Evolutionary conservation across 352 stramenopile genomes (phyloP), one percentile per base, ranked within the genome.

Genomic region (Phytopythium delawarense): DNA sequence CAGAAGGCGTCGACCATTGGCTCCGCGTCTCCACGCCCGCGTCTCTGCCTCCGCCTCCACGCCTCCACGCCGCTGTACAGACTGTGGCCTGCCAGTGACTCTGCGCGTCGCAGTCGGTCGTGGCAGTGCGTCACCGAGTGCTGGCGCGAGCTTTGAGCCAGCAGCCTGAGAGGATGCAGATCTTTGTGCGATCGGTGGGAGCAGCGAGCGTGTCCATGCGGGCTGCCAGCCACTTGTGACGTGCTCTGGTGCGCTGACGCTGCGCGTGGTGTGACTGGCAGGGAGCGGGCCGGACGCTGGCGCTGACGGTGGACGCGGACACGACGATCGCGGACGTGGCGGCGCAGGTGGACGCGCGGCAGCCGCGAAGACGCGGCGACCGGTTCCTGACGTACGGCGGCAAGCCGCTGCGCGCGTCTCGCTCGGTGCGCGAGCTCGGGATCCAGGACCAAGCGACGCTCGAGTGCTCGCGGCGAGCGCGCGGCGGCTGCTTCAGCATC

Each of bases 381-480:
- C 63, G 69, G 49, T 90, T 87, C 59, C 61, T 90, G 6, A 72
- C 76, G 45, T 90, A 88, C 58, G 80, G 80, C 16, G 83, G 83
- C 3, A 77, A 84, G 59, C 83, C 83, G 32, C 52, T 92, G 59
- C 79, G 75, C 2, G 55, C 65, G 16, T 66, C 78, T 21, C 65
- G 71, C n/a, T 75, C 73, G 51, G 53, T 90, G 28, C 57, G 30
- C 7, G 83, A 92, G 48, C 89, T 90, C 39, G 79, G 72, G n/a
- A 82, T 92, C 63, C 80, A 89, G 62, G 74, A 87, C 53, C 67
- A 81, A 59, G 76, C 82, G 48, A 92, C 82, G 66, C 67, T 92
- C 21, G 69, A 88, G 44, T 65, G 71, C 16, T 66, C 70, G 4
- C 37, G 59, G 45, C 75, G 80, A 20, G 57, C 82, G 30, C 79